Evolutionary conservation across 176 grass and related monocot species (phyloP), one percentile per base, ranked within the genome.

Genomic region (Bolboschoenus planiculmis): DNA sequence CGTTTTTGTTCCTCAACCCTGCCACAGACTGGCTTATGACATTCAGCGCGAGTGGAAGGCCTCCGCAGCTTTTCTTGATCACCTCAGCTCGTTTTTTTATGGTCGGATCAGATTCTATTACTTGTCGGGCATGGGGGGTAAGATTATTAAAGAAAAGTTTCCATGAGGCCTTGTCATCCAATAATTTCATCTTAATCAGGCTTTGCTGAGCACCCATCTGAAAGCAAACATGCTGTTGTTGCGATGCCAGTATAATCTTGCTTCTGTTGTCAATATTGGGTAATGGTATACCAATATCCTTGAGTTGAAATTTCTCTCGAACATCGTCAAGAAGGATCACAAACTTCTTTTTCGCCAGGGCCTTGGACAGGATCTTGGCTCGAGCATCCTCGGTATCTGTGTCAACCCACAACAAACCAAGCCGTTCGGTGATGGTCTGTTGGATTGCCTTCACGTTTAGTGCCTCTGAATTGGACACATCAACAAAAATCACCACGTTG

Each of bases 251-350:
- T 44, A 97, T 85, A 64, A 97, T 81, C 78, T 88, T 97, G 82
- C 89, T 82, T 58, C 68, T 34, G 13, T 82, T 88, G 0, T 76
- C 43, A 15, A 36, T 81, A 62, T 64, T 82, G 54, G 87, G 94
- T 48, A 71, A 63, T 18, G 94, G 91, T 56, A 97, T 93, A 40
- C 94, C 94, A 5, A 97, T 78, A 44, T 88, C 87, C 63, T 88
- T 83, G 40, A 93, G 63, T 8, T 1, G 13, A 36, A 97, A 91
- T 74, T 81, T 78, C 51, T 88, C 78, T 79, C 87, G 86, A 56
- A 97, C 89, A 43, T 91, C 89, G 63, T 97, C 94, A 44, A 97
- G 87, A 5, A 93, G 42, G 14, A 97, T 35, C 3, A 97, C 85
- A 78, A 93, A 97, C 27, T 50, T 89, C 85, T 90, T 97, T 58